Conservation (phyloP, 805 yeast genomes). For the Saturnispora bothae region DNA sequence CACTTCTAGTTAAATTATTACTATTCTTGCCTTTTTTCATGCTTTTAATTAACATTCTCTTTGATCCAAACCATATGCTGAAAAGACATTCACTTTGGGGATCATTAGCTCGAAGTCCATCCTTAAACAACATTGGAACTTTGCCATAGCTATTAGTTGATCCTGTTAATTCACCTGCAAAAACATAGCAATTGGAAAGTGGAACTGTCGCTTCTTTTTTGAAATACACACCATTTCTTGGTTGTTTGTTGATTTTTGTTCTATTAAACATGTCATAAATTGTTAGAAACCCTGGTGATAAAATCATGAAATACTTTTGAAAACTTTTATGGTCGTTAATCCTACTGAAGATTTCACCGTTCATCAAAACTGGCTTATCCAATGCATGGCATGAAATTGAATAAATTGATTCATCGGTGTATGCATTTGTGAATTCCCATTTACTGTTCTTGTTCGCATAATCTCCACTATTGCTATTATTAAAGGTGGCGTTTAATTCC, state of each 20-base stretch:
- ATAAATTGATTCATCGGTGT: conserved; percentile 42
- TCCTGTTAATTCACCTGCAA: conserved; percentile 35
- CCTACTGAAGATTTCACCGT: conserved; percentile 64
- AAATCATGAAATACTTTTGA: conserved; percentile 45
- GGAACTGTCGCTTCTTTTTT: conserved; percentile 49
- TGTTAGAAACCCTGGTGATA: conserved; percentile 61
- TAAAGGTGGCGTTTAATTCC: conserved; percentile 33
- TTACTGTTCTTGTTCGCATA: conserved; percentile 22
- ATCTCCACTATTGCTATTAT: conserved; percentile 38
- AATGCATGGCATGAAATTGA: conserved; percentile 50
- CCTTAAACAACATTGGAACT: conserved; percentile 63
- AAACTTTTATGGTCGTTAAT: conserved; percentile 60
- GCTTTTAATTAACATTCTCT: conserved; percentile 33
- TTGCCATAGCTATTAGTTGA: conserved; percentile 38
- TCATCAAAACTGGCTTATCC: conserved; percentile 46
- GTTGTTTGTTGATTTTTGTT: conserved; percentile 31
- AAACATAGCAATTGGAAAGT: conserved; percentile 58
- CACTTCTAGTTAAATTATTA: neutral
- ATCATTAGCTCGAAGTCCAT: conserved; percentile 80
- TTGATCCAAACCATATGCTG: conserved; percentile 74
- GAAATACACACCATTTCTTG: conserved; percentile 38
- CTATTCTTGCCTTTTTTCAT: conserved; percentile 1
- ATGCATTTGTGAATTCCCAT: conserved; percentile 45
- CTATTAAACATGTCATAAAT: conserved; percentile 45
- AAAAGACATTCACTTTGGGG: conserved; percentile 68